A percentile compares a stretch with the other conserved stretches of the same genome.
Conservation (phyloP, 2,329 filamentous ascomycete genomes). For the Sporothrix protearum region DNA sequence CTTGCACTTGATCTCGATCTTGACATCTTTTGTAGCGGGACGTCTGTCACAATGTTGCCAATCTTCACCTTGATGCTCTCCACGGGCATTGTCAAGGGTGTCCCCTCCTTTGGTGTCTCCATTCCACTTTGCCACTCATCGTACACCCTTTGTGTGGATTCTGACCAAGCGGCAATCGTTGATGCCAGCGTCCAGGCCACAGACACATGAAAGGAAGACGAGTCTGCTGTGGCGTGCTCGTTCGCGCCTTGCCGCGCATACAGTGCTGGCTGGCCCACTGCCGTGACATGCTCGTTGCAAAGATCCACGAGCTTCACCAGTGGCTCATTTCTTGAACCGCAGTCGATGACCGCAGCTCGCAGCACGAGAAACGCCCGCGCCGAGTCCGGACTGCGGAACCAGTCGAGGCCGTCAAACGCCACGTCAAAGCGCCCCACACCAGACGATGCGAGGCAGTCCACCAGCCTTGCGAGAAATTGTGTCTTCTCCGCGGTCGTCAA, state of each 20-base stretch:
- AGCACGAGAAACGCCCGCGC: conserved; percentile 83
- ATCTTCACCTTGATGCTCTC: conserved; percentile 69
- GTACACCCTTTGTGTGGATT: conserved; percentile 38
- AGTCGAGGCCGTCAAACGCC: conserved; percentile 41
- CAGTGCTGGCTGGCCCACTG: conserved; percentile 64
- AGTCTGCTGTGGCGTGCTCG: background rate
- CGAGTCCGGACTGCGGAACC: conserved; percentile 54
- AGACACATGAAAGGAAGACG: conserved; percentile 73
- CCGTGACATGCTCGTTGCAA: conserved; percentile 61
- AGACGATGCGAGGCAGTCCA: conserved; percentile 39
- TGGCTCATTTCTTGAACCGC: conserved; percentile 42
- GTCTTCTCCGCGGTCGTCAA: conserved; percentile 71
- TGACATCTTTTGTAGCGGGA: conserved; percentile 32
- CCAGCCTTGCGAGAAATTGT: conserved; percentile 58
- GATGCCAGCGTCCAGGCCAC: conserved; percentile 74
- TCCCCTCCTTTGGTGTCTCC: background rate
- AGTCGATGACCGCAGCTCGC: conserved; percentile 43
- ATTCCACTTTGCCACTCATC: conserved; percentile 28
- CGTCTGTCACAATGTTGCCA: conserved; percentile 62
- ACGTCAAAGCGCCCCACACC: conserved; percentile 37
- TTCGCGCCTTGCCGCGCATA: conserved; percentile 48
- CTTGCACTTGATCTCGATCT: background rate
- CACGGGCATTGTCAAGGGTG: conserved; percentile 50
- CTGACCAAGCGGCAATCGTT: conserved; percentile 44
- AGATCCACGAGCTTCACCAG: conserved; percentile 60